Conservation (phyloP, 2,329 filamentous ascomycete genomes). For the Boeremia lycopersici region DNA sequence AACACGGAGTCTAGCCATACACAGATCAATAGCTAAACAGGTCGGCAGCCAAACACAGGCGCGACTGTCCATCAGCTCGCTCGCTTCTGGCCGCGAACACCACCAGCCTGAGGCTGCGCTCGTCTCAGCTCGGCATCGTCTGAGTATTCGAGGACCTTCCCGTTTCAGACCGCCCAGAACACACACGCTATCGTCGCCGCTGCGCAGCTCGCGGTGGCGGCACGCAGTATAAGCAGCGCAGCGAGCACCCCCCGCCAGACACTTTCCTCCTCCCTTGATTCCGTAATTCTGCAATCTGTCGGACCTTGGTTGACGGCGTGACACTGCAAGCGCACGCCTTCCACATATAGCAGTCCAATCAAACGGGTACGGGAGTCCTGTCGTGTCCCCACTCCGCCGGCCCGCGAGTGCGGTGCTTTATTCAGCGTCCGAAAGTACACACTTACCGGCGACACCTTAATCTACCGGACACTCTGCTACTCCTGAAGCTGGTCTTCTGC, state of each 20-base stretch:
- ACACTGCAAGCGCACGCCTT: conserved; percentile 2
- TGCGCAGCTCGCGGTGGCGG: background rate
- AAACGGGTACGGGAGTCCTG: conserved; percentile 20
- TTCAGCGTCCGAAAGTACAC: conserved; percentile 22
- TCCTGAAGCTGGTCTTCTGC: conserved; percentile 40
- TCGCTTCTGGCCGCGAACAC: background rate
- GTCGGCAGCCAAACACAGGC: conserved; percentile 1
- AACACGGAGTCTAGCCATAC: background rate
- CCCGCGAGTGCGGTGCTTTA: conserved; percentile 23
- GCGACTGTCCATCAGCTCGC: background rate
- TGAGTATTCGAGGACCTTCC: conserved; percentile 25
- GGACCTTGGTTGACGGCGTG: conserved; percentile 1
- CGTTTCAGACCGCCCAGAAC: conserved; percentile 33
- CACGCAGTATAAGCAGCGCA: background rate
- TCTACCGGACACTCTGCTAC: conserved; percentile 31
- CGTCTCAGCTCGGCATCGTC: conserved; percentile 32
- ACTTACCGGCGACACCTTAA: conserved; percentile 24
- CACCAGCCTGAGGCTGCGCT: conserved; percentile 24
- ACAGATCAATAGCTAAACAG: too few species aligned
- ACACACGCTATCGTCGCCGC: conserved; percentile 21
- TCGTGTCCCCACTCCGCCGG: conserved; percentile 18
- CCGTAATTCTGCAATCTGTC: background rate
- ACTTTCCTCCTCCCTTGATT: background rate
- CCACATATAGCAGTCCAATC: conserved; percentile 24
- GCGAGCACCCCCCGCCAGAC: background rate